A percentile compares a stretch with the other conserved stretches of the same genome.
phyloP scores from a whole-genome alignment of 1,284 basidiomycete species.

The Athelia sp. region DNA sequence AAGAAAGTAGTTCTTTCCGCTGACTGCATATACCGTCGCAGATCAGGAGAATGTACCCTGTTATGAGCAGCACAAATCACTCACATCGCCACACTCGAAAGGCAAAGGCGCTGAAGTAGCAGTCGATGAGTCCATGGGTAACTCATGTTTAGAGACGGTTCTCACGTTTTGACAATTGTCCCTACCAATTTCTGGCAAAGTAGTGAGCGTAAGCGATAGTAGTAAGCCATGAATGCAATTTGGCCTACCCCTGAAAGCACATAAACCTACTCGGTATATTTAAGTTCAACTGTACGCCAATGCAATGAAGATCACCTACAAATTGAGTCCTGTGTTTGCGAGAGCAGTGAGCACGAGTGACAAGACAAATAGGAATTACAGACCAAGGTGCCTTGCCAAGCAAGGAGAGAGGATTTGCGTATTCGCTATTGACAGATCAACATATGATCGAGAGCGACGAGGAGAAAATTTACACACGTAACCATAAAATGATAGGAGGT shows the following conservation, averaged over 20 bases:
- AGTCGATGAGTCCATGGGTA: neutral
- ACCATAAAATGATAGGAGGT: too few species aligned
- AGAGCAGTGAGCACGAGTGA: too few species aligned
- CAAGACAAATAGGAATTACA: too few species aligned
- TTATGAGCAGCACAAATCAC: neutral
- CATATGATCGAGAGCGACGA: too few species aligned
- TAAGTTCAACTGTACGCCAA: neutral
- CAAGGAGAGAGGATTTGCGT: too few species aligned
- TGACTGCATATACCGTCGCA: conserved; percentile 5
- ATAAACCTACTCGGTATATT: neutral
- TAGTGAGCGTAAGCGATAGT: neutral
- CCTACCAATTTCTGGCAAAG: conserved; percentile 5
- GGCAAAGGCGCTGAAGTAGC: conserved; percentile 6
- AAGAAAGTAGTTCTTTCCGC: conserved; percentile 6
- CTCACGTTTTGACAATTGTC: conserved; percentile 10
- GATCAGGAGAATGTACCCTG: neutral
- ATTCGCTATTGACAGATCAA: too few species aligned
- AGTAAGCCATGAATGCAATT: neutral
- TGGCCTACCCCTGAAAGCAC: neutral
- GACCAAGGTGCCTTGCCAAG: too few species aligned
- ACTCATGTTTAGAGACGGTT: neutral
- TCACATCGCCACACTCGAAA: conserved; percentile 11
- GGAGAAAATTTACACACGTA: too few species aligned
- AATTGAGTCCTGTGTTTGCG: neutral
- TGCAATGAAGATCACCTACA: neutral